Conservation (phyloP, 164 flowering plant species). For the Annona squamosa region DNA sequence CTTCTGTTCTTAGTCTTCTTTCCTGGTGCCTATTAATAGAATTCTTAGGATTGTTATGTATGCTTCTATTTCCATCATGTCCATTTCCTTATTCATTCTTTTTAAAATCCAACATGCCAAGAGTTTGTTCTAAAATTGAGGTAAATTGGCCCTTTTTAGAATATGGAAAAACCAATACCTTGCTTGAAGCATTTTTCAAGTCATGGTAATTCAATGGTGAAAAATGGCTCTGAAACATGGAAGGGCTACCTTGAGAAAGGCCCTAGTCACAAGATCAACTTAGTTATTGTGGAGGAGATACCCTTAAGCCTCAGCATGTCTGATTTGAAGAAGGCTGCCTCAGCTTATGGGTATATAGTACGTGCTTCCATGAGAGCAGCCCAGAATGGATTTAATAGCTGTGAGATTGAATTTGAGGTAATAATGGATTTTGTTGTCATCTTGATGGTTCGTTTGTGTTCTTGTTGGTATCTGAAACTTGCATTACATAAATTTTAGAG, state of each 20-base stretch:
- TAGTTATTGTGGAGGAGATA: slow-evolving; percentile 23
- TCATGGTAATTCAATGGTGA: slow-evolving; percentile 8
- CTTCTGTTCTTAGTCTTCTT: too few species aligned
- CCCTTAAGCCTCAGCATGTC: slow-evolving; percentile 16
- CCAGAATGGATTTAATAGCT: slow-evolving; percentile 13
- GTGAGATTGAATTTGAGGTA: slow-evolving; percentile 25
- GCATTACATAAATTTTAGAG: slow-evolving; percentile 15
- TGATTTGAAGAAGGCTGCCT: slow-evolving; percentile 18
- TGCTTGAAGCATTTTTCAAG: not conserved
- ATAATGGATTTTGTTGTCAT: not conserved
- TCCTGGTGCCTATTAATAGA: too few species aligned
- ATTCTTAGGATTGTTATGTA: too few species aligned
- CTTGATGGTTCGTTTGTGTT: not conserved
- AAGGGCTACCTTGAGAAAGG: not conserved
- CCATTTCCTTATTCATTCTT: too few species aligned
- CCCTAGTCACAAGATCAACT: slow-evolving; percentile 7
- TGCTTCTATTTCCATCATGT: too few species aligned
- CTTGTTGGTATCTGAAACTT: not conserved
- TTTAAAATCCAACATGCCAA: too few species aligned
- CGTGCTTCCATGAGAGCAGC: slow-evolving; percentile 13
- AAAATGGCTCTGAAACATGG: not conserved
- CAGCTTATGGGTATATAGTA: slow-evolving; percentile 20
- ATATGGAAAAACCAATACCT: not conserved
- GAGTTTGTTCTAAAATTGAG: too few species aligned
- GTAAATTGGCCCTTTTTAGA: too few species aligned